Conservation (phyloP, 345 rosid species). For the Laguncularia racemosa region DNA sequence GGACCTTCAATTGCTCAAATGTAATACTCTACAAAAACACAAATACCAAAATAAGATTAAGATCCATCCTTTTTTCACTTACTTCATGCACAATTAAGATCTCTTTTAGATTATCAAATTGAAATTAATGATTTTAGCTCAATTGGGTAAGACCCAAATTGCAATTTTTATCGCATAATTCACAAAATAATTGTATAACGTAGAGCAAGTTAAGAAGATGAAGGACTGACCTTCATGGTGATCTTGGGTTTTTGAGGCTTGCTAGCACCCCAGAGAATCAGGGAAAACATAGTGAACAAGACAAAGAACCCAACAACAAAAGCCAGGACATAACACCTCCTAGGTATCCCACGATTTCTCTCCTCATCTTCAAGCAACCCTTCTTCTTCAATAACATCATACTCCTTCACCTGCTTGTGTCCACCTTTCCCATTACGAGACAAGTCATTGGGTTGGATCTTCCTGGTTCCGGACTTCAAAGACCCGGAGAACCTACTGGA, state of each 20-base stretch:
- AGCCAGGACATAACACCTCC: slow-evolving; percentile 73
- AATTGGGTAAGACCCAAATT: neutral
- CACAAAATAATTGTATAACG: too few relatives aligned
- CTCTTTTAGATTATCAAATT: neutral
- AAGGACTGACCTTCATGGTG: slow-evolving; percentile 53
- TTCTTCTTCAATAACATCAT: slow-evolving; percentile 84
- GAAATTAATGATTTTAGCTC: too few relatives aligned
- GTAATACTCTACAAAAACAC: slow-evolving; percentile 47
- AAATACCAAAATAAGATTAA: neutral
- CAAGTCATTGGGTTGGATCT: slow-evolving; percentile 70
- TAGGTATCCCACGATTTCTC: slow-evolving; percentile 55
- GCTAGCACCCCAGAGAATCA: slow-evolving; percentile 86
- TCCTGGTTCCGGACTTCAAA: slow-evolving; percentile 79
- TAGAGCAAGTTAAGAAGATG: neutral
- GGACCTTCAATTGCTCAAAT: slow-evolving; percentile 68
- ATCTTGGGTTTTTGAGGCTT: slow-evolving; percentile 85
- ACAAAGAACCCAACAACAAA: slow-evolving; percentile 74
- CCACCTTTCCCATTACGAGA: slow-evolving; percentile 34
- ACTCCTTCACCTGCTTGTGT: slow-evolving; percentile 59
- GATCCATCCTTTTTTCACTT: too few relatives aligned
- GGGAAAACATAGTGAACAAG: slow-evolving; percentile 74
- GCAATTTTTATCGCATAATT: neutral
- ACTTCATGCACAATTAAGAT: too few relatives aligned
- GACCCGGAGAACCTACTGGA: slow-evolving; percentile 92
- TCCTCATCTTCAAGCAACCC: slow-evolving; percentile 85